Base-by-base conservation (phyloP, 2,329 filamentous ascomycete genomes). In the Helotiales sp. region DNA sequence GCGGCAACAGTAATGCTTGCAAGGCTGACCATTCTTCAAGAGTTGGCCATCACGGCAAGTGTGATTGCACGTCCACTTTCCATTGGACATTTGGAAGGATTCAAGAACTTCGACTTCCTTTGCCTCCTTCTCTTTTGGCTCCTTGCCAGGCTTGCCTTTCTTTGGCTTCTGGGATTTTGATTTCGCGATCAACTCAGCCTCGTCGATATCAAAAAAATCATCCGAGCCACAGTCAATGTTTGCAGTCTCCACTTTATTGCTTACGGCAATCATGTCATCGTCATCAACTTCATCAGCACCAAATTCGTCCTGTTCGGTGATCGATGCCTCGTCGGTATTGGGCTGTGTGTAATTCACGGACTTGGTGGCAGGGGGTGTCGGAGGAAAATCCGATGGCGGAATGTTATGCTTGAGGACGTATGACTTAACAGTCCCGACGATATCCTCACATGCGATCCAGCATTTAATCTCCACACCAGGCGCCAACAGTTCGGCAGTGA, bases 391-490 rank as follows among this genome's bases (percentile, higher is more conserved):
- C 5, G 74, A 77, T 15, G 72, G 69, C 6, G 78, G 77, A 62
- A 81, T 73, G 37, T 78, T 69, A 30, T 70, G 75, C 30, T 73
- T 68, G 7, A 78, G 61, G 47, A 70, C 52, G 55, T 54, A 70
- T 15, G 67, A 72, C 37, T 68, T 70, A 6, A 72, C 76, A 0
- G 87, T 89, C 1, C 88, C 88, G 2, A 89, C 92, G 73, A 98
- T 91, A 50, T 93, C 90, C 79, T 97, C 95, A 71, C 94, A 98
- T 77, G 92, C 91, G 58, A 94, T 83, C 75, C 89, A 87, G 68
- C 89, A 92, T 26, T 84, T 84, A 37, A 96, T 85, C 2, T 83
- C 80, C 65, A 90, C 86, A 20, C 86, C 84, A 0, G 82, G 76
- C 4, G 80, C 80, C 1, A 78, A 84, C 22, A 93, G 76, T 0